phyloP scores from a whole-genome alignment of 177 flowering plant species.

The Tripterygium wilfordii region DNA sequence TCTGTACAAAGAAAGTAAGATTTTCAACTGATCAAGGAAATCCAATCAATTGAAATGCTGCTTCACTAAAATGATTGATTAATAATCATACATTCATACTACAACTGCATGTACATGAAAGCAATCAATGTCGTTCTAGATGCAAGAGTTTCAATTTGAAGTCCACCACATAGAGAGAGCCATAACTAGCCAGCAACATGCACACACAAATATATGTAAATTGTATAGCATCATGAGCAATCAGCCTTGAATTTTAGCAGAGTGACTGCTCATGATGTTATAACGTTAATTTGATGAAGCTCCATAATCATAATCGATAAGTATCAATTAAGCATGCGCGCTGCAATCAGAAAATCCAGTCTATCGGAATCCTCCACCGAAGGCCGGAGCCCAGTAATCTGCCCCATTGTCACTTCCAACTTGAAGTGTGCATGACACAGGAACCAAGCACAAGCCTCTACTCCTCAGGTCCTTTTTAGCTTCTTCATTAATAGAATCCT shows the following conservation, averaged over 20 bases:
- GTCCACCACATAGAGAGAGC: neutral
- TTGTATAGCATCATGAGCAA: constrained; percentile 96
- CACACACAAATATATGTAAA: constrained; percentile 6
- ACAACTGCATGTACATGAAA: no score
- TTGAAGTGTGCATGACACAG: constrained; percentile 43
- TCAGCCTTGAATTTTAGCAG: constrained; percentile 79
- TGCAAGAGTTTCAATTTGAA: no score
- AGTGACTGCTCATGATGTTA: constrained; percentile 98
- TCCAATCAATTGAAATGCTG: no score
- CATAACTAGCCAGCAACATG: neutral
- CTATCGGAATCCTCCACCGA: constrained; percentile 46
- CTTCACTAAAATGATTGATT: no score
- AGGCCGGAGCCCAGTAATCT: constrained; percentile 54
- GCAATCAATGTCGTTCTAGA: no score
- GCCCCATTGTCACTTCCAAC: constrained; percentile 53
- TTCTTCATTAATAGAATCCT: constrained; percentile 38
- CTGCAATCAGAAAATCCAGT: neutral
- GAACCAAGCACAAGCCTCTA: constrained; percentile 61
- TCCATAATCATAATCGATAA: neutral
- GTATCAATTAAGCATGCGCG: neutral
- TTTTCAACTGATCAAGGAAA: no score
- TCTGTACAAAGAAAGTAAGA: no score
- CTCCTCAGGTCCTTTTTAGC: constrained; percentile 48
- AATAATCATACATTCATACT: no score
- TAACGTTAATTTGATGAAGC: constrained; percentile 37